Conservation (phyloP, 2,329 filamentous ascomycete genomes). For the Pyricularia pennisetigena region DNA sequence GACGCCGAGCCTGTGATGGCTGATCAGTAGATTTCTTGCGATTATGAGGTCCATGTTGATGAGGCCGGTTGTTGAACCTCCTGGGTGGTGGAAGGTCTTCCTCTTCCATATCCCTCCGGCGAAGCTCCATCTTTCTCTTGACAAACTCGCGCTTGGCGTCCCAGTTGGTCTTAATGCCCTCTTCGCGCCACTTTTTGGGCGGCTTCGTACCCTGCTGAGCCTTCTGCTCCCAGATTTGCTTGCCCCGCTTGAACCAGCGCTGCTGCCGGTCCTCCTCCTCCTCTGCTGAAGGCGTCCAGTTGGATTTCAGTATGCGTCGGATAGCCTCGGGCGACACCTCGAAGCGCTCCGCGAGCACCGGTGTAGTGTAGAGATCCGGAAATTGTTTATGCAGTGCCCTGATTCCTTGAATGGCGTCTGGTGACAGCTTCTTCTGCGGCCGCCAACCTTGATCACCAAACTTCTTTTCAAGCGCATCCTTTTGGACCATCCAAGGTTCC, state of each 20-base stretch:
- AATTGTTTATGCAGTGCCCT: constrained; percentile 70
- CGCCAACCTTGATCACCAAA: constrained; percentile 68
- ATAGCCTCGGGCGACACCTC: constrained; percentile 81
- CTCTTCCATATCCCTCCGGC: not conserved
- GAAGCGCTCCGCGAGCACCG: constrained; percentile 66
- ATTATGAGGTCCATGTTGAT: not conserved
- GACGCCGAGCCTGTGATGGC: not conserved
- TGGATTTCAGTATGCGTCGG: constrained; percentile 73
- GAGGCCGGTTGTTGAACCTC: not conserved
- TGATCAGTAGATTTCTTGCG: not conserved
- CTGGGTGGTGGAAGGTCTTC: not conserved
- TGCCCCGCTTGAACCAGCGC: constrained; percentile 53
- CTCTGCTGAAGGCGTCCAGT: constrained; percentile 54
- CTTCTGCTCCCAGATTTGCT: constrained; percentile 48
- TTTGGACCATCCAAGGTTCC: constrained; percentile 64
- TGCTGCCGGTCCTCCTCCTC: constrained; percentile 48
- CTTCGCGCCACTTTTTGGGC: constrained; percentile 47
- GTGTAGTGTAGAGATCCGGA: constrained; percentile 67
- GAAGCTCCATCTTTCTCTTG: not conserved
- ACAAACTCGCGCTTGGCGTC: not conserved
- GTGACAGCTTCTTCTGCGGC: constrained; percentile 78
- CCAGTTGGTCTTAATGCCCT: constrained; percentile 24
- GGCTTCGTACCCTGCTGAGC: constrained; percentile 53
- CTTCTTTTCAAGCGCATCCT: constrained; percentile 63
- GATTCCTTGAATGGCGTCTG: constrained; percentile 86